phyloP scores from a whole-genome alignment of 2,329 filamentous ascomycete genomes.

The Xylaria polymorpha region DNA sequence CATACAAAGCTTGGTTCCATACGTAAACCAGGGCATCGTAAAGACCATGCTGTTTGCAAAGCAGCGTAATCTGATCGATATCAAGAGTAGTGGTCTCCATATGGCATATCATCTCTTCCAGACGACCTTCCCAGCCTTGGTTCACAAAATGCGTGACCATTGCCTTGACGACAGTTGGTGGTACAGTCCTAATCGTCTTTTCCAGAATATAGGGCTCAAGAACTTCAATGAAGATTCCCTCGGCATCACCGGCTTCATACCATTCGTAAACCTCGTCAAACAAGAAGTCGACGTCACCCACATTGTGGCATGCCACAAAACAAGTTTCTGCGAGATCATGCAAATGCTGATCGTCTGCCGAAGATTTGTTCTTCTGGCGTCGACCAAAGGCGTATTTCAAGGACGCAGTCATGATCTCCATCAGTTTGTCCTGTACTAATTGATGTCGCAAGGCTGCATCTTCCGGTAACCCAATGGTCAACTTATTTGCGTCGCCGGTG shows the following conservation, averaged over 20 bases:
- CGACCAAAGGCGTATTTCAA: conserved; percentile 87
- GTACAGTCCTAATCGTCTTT: conserved; percentile 77
- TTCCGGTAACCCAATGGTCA: conserved; percentile 93
- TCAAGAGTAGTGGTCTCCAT: conserved; percentile 92
- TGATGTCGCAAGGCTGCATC: conserved; percentile 79
- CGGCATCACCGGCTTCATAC: conserved; percentile 81
- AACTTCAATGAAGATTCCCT: conserved; percentile 85
- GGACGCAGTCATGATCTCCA: conserved; percentile 94
- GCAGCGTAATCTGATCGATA: conserved; percentile 87
- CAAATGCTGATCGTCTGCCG: conserved; percentile 69
- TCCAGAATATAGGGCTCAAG: conserved; percentile 90
- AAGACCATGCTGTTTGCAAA: conserved; percentile 91
- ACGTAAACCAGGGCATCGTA: conserved; percentile 97
- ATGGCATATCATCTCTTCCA: conserved; percentile 95
- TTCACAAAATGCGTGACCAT: conserved; percentile 84
- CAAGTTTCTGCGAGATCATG: conserved; percentile 84
- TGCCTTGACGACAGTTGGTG: conserved; percentile 86
- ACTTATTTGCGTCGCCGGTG: conserved; percentile 87
- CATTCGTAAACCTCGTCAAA: conserved; percentile 92
- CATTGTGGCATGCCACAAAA: conserved; percentile 83
- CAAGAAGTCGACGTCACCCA: conserved; percentile 83
- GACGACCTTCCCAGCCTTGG: conserved; percentile 77
- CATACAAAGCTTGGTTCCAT: conserved; percentile 90
- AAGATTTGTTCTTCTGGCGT: conserved; percentile 61
- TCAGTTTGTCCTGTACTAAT: conserved; percentile 86